These are phyloP conservation scores for Cystofilobasidium bisporidii DNA, from an alignment of 768 basidiomycete species.

Conservation along the genomic window DNA sequence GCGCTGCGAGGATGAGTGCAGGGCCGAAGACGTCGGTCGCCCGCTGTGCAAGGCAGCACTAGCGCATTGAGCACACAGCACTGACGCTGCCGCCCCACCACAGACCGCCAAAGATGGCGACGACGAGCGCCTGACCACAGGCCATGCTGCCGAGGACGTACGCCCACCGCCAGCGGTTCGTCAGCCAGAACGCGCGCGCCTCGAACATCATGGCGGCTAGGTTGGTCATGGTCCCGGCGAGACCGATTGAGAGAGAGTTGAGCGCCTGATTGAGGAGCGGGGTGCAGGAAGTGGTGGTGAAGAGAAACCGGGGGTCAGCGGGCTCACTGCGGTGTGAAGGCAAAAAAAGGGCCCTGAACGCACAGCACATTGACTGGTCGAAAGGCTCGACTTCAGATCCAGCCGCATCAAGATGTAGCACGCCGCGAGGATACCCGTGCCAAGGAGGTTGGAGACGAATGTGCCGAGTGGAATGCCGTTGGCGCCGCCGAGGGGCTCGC, in stretches of 20 bases:
- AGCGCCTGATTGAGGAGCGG: constrained; percentile 6
- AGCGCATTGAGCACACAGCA: neutral
- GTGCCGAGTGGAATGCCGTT: constrained; percentile 18
- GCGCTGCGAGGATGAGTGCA: no score
- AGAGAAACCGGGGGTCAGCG: neutral
- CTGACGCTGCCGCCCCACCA: constrained; percentile 16
- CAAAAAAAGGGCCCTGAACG: neutral
- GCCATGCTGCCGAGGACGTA: constrained; percentile 5
- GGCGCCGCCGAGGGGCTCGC: neutral
- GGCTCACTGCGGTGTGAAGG: no score
- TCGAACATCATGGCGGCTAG: constrained; percentile 14
- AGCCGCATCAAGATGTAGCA: constrained; percentile 14
- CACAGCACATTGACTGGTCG: constrained; percentile 6
- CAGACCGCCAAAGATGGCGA: constrained; percentile 7
- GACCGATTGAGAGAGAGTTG: constrained; percentile 14
- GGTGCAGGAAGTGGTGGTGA: neutral
- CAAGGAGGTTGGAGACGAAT: constrained; percentile 8
- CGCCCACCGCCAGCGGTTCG: constrained; percentile 10
- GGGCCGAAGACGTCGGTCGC: no score
- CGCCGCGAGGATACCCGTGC: constrained; percentile 12
- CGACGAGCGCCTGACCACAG: neutral
- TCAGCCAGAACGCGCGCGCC: neutral
- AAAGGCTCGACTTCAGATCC: neutral
- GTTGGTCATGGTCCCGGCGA: constrained; percentile 19
- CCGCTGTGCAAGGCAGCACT: neutral